Evolutionary conservation across 106 monocot species (phyloP).

Genomic region (Ottelia alismoides): DNA sequence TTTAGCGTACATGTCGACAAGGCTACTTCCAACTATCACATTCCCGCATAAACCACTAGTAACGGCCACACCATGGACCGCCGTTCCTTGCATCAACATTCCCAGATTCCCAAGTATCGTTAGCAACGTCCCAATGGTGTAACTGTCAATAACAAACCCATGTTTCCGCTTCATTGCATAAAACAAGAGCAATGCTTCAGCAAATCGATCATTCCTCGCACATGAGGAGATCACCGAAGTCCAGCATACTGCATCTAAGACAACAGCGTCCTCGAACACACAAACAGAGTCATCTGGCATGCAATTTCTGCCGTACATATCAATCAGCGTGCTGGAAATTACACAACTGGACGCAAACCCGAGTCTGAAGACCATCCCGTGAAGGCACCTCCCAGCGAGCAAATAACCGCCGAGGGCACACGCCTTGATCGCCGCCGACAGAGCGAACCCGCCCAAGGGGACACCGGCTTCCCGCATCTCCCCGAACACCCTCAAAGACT

Average conservation of each 20-base stretch:
- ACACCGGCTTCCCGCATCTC: slow-evolving; percentile 25
- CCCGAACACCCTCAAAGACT: slow-evolving; percentile 29
- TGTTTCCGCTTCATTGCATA: slow-evolving; percentile 16
- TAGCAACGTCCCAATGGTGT: slow-evolving; percentile 52
- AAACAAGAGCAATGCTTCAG: slow-evolving; percentile 52
- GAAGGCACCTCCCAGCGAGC: slow-evolving; percentile 43
- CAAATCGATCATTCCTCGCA: slow-evolving; percentile 40
- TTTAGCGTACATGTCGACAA: slow-evolving; percentile 84
- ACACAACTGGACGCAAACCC: slow-evolving; percentile 27
- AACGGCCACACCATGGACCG: slow-evolving; percentile 50
- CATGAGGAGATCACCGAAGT: slow-evolving; percentile 68
- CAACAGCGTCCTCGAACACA: slow-evolving; percentile 45
- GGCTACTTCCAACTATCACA: slow-evolving; percentile 66
- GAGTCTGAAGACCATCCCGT: slow-evolving; percentile 33
- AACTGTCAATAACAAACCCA: slow-evolving; percentile 29
- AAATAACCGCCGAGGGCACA: slow-evolving; percentile 49
- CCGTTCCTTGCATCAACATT: slow-evolving; percentile 43
- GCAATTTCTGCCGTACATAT: slow-evolving; percentile 52
- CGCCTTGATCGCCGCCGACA: slow-evolving; percentile 21
- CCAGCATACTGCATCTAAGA: slow-evolving; percentile 60
- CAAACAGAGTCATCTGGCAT: slow-evolving; percentile 20
- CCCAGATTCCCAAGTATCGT: slow-evolving; percentile 59
- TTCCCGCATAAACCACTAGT: slow-evolving; percentile 38
- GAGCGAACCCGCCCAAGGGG: slow-evolving; percentile 3
- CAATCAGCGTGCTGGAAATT: slow-evolving; percentile 39